Conservation (phyloP, 208 protist genomes). For the Phytomonas serpens region DNA sequence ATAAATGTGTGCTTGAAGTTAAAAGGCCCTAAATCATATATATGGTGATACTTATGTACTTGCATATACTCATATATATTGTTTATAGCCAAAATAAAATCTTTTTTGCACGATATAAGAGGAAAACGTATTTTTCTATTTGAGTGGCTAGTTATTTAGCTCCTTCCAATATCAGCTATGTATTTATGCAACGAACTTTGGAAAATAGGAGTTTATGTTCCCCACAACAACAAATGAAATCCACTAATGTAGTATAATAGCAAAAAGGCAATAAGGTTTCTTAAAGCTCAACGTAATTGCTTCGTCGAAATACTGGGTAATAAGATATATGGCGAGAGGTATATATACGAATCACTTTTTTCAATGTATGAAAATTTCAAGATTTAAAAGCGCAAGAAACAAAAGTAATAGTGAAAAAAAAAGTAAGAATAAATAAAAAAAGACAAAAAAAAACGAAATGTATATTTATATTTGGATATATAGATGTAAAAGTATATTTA, state of each 20-base stretch:
- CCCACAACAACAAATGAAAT: background rate
- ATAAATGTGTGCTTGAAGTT: background rate
- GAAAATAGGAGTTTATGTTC: background rate
- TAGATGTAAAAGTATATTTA: constrained; percentile 12
- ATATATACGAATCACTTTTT: background rate
- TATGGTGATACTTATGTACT: background rate
- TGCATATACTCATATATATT: background rate
- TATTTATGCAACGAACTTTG: background rate
- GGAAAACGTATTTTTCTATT: background rate
- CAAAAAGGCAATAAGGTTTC: background rate
- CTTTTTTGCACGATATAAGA: background rate
- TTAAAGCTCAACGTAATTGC: background rate
- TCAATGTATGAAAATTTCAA: background rate
- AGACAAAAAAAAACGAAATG: constrained; percentile 4
- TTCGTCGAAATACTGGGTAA: background rate
- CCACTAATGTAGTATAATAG: background rate
- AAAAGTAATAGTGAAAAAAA: constrained; percentile 8
- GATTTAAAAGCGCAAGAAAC: background rate
- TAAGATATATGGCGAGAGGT: background rate
- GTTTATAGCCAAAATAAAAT: background rate
- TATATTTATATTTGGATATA: constrained; percentile 12
- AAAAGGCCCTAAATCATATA: background rate
- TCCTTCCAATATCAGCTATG: background rate
- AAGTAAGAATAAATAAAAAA: constrained; percentile 5
- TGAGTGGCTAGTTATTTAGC: background rate